Evolutionary conservation across 805 yeast genomes (phyloP).

Genomic region (Kluyveromyces starmeri): DNA sequence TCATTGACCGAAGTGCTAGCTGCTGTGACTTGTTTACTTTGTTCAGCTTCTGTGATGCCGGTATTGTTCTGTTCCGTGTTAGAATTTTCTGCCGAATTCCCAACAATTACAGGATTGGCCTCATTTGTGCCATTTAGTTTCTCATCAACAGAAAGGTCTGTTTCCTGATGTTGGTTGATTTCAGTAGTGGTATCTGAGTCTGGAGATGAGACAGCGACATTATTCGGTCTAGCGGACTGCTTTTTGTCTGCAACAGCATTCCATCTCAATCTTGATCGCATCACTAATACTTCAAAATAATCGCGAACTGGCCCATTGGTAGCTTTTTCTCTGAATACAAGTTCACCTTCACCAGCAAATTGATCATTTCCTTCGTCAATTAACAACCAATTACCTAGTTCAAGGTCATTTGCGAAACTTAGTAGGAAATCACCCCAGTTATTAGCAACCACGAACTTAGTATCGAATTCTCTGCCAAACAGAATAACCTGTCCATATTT

Average conservation of each 20-base stretch:
- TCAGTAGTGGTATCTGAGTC: background rate
- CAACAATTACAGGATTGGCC: constrained; percentile 6
- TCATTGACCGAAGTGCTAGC: no score
- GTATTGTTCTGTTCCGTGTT: constrained; percentile 11
- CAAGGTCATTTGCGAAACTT: constrained; percentile 78
- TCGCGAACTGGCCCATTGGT: constrained; percentile 39
- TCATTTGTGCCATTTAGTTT: constrained; percentile 7
- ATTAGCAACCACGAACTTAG: constrained; percentile 75
- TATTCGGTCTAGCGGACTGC: constrained; percentile 9
- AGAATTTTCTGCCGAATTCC: constrained; percentile 10
- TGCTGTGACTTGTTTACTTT: no score
- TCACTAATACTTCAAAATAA: constrained; percentile 33
- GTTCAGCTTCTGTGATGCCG: background rate
- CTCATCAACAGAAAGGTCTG: constrained; percentile 1
- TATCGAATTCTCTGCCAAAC: constrained; percentile 91
- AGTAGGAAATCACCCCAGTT: constrained; percentile 86
- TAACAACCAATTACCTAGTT: constrained; percentile 69
- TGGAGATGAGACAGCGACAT: background rate
- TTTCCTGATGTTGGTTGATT: constrained; percentile 1
- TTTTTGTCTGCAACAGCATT: constrained; percentile 10
- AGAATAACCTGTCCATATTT: constrained; percentile 85
- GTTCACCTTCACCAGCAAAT: constrained; percentile 63
- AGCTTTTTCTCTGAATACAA: constrained; percentile 57
- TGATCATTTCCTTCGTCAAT: constrained; percentile 60
- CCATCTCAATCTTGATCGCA: constrained; percentile 23